Percentiles rank a stretch among this genome's conserved stretches.
Conservation (phyloP, 352 stramenopile genomes). For the Salisapilia sapeloensis region DNA sequence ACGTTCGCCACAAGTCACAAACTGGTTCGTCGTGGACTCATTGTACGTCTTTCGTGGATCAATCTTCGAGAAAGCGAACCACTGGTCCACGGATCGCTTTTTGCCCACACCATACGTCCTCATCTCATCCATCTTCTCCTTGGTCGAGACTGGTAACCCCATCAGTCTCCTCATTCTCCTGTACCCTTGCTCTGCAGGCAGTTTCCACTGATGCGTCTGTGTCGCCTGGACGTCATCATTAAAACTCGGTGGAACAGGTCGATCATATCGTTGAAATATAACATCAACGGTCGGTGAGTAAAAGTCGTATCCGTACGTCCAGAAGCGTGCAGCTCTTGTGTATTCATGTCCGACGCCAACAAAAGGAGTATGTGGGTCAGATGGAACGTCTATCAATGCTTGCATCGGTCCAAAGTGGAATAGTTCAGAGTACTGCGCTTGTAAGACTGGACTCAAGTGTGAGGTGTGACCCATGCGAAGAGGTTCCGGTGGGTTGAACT, state of each 20-base stretch:
- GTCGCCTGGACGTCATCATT: constrained; percentile 3
- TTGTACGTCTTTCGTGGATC: constrained; percentile 37
- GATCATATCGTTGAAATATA: constrained; percentile 47
- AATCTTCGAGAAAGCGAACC: constrained; percentile 47
- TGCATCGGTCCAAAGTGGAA: constrained; percentile 60
- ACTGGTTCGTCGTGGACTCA: constrained; percentile 79
- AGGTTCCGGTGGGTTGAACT: constrained; percentile 62
- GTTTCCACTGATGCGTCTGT: too few relatives aligned
- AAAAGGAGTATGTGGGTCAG: constrained; percentile 47
- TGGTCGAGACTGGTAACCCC: constrained; percentile 20
- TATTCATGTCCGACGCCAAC: constrained; percentile 54
- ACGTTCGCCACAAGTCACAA: constrained; percentile 30
- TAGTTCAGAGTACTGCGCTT: constrained; percentile 64
- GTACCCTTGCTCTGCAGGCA: constrained; percentile 13
- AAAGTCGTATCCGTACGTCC: constrained; percentile 76
- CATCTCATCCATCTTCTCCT: constrained; percentile 13
- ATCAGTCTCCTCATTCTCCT: constrained; percentile 53
- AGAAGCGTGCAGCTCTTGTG: constrained; percentile 63
- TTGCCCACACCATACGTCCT: constrained; percentile 23
- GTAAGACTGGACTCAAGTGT: constrained; percentile 29
- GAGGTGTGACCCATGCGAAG: not conserved
- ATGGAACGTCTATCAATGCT: constrained; percentile 45
- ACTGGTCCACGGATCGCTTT: constrained; percentile 27
- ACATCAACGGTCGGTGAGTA: constrained; percentile 51
- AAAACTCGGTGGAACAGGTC: constrained; percentile 9